phyloP scores from a whole-genome alignment of 345 rosid species.

The Excoecaria cochinchinensis region DNA sequence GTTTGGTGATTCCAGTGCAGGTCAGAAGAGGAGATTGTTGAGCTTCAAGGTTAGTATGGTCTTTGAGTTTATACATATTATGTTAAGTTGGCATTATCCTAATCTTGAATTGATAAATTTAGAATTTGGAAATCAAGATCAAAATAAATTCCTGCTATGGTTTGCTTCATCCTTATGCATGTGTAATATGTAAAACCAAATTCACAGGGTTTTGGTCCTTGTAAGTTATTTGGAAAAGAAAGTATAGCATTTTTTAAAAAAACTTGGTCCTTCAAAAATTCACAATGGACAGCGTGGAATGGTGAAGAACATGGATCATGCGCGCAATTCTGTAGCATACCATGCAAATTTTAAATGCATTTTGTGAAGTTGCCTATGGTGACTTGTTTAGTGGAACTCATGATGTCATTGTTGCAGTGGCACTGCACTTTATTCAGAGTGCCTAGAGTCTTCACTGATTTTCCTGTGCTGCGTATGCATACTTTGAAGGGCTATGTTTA shows the following conservation, averaged over 20 bases:
- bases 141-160: not conserved
- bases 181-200: not conserved
- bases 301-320: not conserved
- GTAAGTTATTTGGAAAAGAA: not conserved
- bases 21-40: constrained; percentile 92
- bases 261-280: not conserved
- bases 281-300: not conserved
- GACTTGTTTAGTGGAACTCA: not conserved
- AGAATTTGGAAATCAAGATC: constrained; percentile 5
- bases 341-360: not conserved
- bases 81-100: not conserved
- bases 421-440: not conserved
- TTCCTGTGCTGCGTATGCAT: not conserved
- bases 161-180: constrained; percentile 1
- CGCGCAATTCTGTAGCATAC: not conserved
- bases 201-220: not conserved
- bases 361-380: not conserved
- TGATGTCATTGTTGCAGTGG: not conserved
- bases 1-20: constrained; percentile 75
- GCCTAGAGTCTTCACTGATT: not conserved
- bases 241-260: not conserved
- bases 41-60: constrained; percentile 66
- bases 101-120: not conserved
- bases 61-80: not conserved
- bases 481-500: not conserved